Conservation (phyloP, 768 basidiomycete species). For the Mycena galopus region DNA sequence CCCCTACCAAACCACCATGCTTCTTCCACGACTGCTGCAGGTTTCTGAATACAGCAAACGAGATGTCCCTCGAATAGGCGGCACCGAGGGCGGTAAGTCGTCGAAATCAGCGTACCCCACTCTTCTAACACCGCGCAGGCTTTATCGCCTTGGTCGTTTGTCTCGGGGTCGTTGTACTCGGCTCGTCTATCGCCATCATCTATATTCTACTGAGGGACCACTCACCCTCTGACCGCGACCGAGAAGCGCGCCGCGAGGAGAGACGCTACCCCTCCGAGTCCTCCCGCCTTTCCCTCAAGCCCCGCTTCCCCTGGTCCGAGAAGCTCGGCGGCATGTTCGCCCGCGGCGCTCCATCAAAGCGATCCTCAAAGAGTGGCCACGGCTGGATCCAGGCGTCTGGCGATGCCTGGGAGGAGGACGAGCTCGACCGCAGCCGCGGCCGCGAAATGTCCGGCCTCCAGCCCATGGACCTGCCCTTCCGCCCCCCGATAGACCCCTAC, state of each 20-base stretch:
- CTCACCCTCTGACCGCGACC: conserved; percentile 56
- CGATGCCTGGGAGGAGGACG: conserved; percentile 35
- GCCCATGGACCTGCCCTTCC: conserved; percentile 29
- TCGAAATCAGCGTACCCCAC: background rate
- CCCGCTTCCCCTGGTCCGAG: background rate
- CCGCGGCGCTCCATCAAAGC: background rate
- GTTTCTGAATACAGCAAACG: conserved; percentile 11
- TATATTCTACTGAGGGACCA: conserved; percentile 69
- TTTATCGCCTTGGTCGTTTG: conserved; percentile 74
- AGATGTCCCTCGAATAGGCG: conserved; percentile 29
- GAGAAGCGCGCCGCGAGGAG: conserved; percentile 45
- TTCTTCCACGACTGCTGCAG: background rate
- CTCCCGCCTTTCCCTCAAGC: background rate
- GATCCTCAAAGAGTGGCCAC: conserved; percentile 15
- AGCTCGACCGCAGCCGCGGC: conserved; percentile 20
- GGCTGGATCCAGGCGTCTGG: conserved; percentile 43
- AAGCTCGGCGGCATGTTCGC: background rate
- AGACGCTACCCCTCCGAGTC: conserved; percentile 28
- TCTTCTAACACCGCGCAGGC: conserved; percentile 47
- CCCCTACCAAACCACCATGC: background rate
- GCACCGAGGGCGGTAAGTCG: conserved; percentile 25
- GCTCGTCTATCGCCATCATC: conserved; percentile 63
- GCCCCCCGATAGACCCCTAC: conserved; percentile 25
- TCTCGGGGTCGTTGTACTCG: conserved; percentile 66
- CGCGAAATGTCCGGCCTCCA: conserved; percentile 24